A percentile compares a stretch with the other conserved stretches of the same genome.
Conservation (phyloP, 1,284 basidiomycete species). For the Irpex sp. region DNA sequence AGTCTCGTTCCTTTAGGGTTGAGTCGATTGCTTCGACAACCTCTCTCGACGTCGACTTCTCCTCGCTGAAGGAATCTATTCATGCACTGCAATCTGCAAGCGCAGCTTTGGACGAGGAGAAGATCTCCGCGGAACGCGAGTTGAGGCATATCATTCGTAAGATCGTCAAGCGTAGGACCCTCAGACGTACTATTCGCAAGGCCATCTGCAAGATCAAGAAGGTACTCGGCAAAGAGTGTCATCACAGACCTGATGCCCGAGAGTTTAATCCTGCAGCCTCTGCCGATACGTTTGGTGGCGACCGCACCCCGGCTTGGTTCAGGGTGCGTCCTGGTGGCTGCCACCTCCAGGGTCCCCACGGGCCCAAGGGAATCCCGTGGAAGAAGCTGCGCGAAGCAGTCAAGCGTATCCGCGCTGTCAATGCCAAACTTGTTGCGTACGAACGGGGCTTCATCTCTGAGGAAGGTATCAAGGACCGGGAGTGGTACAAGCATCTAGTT, state of each 20-base stretch:
- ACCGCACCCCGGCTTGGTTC: conserved; percentile 19
- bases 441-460: conserved; percentile 85
- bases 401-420: conserved; percentile 61
- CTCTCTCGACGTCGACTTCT: conserved; percentile 17
- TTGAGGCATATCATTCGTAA: conserved; percentile 28
- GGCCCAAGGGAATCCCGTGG: not conserved
- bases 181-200: conserved; percentile 21
- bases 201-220: conserved; percentile 23
- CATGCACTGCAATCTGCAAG: conserved; percentile 48
- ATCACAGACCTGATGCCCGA: conserved; percentile 3
- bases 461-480: conserved; percentile 74
- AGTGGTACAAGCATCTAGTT: conserved; percentile 85
- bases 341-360: conserved; percentile 1
- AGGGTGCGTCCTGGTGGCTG: conserved; percentile 8
- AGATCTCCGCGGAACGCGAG: conserved; percentile 32
- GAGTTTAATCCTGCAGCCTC: conserved; percentile 12
- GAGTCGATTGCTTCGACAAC: conserved; percentile 11
- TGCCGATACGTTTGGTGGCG: conserved; percentile 21
- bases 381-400: conserved; percentile 50
- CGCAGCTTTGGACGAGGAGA: conserved; percentile 52
- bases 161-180: conserved; percentile 24
- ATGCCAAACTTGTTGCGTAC: conserved; percentile 72
- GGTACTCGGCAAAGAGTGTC: conserved; percentile 23
- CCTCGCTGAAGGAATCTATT: conserved; percentile 46
- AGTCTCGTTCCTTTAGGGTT: not conserved